Base-by-base conservation (phyloP, 306 rosid genomes). In the cucumber (Cucumis sativus) region DNA sequence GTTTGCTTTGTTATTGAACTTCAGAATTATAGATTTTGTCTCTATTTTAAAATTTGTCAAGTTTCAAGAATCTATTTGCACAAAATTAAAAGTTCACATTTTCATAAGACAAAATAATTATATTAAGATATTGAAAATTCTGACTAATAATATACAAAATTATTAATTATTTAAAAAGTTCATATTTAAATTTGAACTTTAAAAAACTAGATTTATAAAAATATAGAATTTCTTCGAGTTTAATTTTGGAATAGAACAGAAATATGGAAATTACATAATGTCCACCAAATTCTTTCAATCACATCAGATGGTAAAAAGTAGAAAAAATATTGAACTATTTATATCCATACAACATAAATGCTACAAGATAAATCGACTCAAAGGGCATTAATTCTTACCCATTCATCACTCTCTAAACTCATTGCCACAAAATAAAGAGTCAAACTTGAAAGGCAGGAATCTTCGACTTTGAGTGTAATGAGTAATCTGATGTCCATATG, bases 301-400 rank as follows among this genome's bases (percentile, higher is more conserved):
- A 79, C 25, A 25, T 71, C 21, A 37, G 78, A 65, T 82, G 79
- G 80, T 78, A 82, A 23, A 66, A 70, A 74, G 77, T 77, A 40
- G 35, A 39, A 54, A 80, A 20, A 59, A 55, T 6, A 47, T 76
- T 80, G 80, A 28, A 43, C 83, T 52, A 28, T 52, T 52, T 23
- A 30, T 52, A 73, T 28, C 88, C 83, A 84, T 90, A 89, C 90
- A 87, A 74, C 37, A 83, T 77, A 88, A 82, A 82, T 59, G 82
- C 61, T 78, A 83, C 86, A 80, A 81, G 71, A 43, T 43, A 9
- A 16, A 62, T 73, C 75, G 81, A 77, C 75, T 79, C 66, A 62
- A 77, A 60, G 41, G 74, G 51, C 61, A 30, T 11, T 47, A 60
- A 16, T 12, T 60, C 47, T 73, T 51, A 21, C 43, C 47, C 47